Conservation (phyloP, 164 flowering plant genomes). For the Tetrastigma voinierianum region DNA sequence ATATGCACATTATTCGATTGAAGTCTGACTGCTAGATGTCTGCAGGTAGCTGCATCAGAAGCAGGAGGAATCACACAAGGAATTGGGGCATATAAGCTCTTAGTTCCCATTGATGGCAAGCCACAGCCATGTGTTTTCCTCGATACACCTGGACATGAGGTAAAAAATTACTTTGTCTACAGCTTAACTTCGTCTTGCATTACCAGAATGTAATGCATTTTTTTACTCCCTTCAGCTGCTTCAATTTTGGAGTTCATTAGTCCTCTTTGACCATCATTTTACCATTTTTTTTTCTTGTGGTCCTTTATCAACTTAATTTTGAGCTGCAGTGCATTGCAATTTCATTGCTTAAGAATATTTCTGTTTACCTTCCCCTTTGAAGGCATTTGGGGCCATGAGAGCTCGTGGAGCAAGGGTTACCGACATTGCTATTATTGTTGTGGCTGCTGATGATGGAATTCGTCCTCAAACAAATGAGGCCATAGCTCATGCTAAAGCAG, state of each 20-base stretch:
- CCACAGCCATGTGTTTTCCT: conserved; percentile 81
- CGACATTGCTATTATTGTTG: conserved; percentile 93
- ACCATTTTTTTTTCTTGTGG: not conserved
- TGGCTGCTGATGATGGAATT: conserved; percentile 97
- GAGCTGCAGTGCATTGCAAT: conserved; percentile 2
- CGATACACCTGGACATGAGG: conserved; percentile 99
- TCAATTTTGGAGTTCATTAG: not conserved
- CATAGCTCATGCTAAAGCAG: conserved; percentile 97
- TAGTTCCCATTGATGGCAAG: conserved; percentile 80
- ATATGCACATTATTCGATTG: not conserved
- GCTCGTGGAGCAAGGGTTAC: conserved; percentile 98
- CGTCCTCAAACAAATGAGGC: conserved; percentile 98
- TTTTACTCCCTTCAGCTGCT: not conserved
- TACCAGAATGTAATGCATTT: not conserved
- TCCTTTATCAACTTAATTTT: conserved; percentile 5
- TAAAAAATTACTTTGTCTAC: conserved; percentile 19
- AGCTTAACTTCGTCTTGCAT: not conserved
- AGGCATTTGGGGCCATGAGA: conserved; percentile 99
- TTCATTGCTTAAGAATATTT: conserved; percentile 10
- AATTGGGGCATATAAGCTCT: conserved; percentile 90
- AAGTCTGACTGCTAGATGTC: conserved; percentile 11
- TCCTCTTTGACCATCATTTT: no score
- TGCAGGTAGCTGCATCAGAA: conserved; percentile 90
- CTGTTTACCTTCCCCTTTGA: conserved; percentile 10
- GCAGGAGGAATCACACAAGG: conserved; percentile 99